These are phyloP conservation scores for Colletotrichum orbiculare DNA, from an alignment of 2,329 filamentous ascomycete species.

Conservation along the genomic window DNA sequence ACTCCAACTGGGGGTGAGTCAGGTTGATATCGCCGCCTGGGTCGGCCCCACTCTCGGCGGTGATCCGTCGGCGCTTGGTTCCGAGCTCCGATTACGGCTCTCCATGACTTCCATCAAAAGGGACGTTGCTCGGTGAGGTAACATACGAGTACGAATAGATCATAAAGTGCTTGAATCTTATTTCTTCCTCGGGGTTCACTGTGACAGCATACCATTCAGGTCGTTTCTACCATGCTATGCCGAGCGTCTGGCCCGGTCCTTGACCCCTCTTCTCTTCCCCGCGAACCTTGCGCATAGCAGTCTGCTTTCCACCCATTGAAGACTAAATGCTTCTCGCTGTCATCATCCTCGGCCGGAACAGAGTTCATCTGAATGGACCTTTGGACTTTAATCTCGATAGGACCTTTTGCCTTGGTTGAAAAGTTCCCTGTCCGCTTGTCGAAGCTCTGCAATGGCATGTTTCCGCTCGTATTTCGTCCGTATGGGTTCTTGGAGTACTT, in stretches of 20 bases:
- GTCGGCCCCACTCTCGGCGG: conserved; percentile 1
- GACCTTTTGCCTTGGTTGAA: not conserved
- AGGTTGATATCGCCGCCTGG: not conserved
- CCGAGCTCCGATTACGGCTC: not conserved
- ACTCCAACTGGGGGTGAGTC: not conserved
- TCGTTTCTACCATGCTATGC: not conserved
- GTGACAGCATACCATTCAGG: too few species aligned
- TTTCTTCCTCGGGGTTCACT: too few species aligned
- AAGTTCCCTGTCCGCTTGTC: conserved; percentile 1
- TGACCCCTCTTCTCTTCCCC: not conserved
- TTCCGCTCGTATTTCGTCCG: not conserved
- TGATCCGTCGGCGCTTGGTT: conserved; percentile 7
- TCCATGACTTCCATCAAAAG: too few species aligned
- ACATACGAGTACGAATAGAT: too few species aligned
- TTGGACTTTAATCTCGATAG: not conserved
- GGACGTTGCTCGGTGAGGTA: too few species aligned
- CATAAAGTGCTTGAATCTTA: too few species aligned
- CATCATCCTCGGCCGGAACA: not conserved
- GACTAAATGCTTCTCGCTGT: not conserved
- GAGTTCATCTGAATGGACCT: conserved; percentile 4
- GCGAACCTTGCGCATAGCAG: not conserved
- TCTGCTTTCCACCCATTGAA: conserved; percentile 1
- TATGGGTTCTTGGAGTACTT: conserved; percentile 13
- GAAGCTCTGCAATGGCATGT: conserved; percentile 6
- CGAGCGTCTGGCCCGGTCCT: not conserved